These are phyloP conservation scores for Solanum habrochaites DNA, from an alignment of 257 asterid genomes.

Conservation along the genomic window DNA sequence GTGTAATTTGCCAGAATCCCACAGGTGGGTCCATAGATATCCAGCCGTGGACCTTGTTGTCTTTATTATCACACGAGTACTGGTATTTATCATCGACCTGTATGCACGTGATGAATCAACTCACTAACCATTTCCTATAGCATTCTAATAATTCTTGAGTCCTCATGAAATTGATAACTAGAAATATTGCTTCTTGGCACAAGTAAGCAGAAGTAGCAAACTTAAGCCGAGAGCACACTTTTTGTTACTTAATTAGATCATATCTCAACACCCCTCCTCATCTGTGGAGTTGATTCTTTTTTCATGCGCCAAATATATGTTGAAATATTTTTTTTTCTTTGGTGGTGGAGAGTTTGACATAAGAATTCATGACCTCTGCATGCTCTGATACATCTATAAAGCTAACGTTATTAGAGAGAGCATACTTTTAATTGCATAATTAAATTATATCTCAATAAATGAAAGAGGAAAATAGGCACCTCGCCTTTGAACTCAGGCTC, in stretches of 20 bases:
- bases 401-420: neutral
- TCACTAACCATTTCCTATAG: neutral
- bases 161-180: neutral
- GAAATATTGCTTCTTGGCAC: neutral
- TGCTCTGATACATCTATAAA: neutral
- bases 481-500: slow-evolving; percentile 71
- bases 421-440: neutral
- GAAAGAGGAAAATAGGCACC: slow-evolving; percentile 12
- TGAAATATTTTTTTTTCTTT: neutral
- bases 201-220: neutral
- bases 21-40: slow-evolving; percentile 61
- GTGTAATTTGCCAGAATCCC: slow-evolving; percentile 77
- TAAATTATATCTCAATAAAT: neutral
- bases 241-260: neutral
- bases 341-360: neutral
- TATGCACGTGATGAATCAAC: neutral
- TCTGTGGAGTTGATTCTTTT: neutral
- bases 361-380: neutral
- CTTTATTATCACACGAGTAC: slow-evolving; percentile 58
- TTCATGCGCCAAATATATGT: neutral
- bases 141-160: neutral
- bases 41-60: slow-evolving; percentile 71
- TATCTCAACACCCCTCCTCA: neutral
- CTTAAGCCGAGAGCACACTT: neutral
- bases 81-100: slow-evolving; percentile 88